phyloP scores from a whole-genome alignment of 306 rosid species.

The Aeschynomene evenia region DNA sequence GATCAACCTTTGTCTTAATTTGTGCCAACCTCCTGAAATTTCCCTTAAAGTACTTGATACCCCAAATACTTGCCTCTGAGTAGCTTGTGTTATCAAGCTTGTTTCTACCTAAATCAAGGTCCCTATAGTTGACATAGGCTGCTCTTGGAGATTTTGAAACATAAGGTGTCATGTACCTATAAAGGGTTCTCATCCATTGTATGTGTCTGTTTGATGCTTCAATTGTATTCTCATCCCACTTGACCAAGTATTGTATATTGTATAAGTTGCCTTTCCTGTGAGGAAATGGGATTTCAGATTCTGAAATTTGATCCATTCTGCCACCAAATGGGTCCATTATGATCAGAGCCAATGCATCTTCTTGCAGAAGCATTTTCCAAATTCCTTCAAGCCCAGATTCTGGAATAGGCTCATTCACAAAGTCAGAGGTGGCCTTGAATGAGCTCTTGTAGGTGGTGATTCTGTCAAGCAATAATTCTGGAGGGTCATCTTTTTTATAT shows the following conservation, averaged over 20 bases:
- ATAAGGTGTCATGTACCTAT: slow-evolving; percentile 39
- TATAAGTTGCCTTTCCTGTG: slow-evolving; percentile 53
- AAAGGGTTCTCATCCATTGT: slow-evolving; percentile 29
- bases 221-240: slow-evolving; percentile 24
- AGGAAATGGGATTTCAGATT: slow-evolving; percentile 52
- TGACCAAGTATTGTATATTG: slow-evolving; percentile 34
- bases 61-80: slow-evolving; percentile 40
- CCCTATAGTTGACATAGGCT: slow-evolving; percentile 39
- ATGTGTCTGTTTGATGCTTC: slow-evolving; percentile 25
- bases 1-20: slow-evolving; percentile 41
- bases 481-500: slow-evolving; percentile 26
- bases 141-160: slow-evolving; percentile 39
- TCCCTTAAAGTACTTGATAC: slow-evolving; percentile 38
- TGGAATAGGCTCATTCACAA: slow-evolving; percentile 45
- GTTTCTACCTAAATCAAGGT: slow-evolving; percentile 45
- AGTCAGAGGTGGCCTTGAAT: slow-evolving; percentile 68
- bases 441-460: slow-evolving; percentile 36
- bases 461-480: slow-evolving; percentile 44
- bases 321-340: slow-evolving; percentile 59
- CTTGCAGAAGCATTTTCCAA: slow-evolving; percentile 50
- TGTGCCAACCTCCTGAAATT: slow-evolving; percentile 38
- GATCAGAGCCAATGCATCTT: slow-evolving; percentile 25
- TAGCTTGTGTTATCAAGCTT: slow-evolving; percentile 27
- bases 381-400: slow-evolving; percentile 37
- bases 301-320: slow-evolving; percentile 49